Conservation (phyloP, 2,329 filamentous ascomycete genomes). For the Venturia nashicola region DNA sequence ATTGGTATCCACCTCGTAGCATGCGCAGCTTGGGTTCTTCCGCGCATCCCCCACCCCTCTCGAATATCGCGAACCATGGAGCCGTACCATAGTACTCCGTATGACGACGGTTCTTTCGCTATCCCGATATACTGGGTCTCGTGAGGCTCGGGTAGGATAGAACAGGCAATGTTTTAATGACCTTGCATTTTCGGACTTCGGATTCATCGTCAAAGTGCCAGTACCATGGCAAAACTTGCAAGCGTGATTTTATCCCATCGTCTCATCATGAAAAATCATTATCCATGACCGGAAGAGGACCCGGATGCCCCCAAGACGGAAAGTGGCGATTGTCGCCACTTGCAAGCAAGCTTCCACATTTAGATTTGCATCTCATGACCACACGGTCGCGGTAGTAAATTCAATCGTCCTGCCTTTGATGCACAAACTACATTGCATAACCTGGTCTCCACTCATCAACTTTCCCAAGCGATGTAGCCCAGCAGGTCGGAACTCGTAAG, state of each 20-base stretch:
- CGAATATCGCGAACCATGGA: background rate
- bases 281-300: background rate
- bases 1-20: background rate
- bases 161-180: background rate
- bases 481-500: no score
- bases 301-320: background rate
- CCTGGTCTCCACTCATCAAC: no score
- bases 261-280: no score
- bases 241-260: background rate
- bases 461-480: no score
- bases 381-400: no score
- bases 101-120: background rate
- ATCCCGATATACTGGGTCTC: background rate
- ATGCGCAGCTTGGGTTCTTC: background rate
- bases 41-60: background rate
- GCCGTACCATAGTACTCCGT: no score
- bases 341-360: background rate
- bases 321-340: background rate
- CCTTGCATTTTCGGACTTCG: background rate
- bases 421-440: no score
- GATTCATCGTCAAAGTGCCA: background rate
- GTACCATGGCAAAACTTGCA: background rate
- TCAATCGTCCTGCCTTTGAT: no score
- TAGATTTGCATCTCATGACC: background rate
- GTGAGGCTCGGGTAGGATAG: background rate